Conservation (phyloP, 768 basidiomycete species). For the Paxillus involutus region DNA sequence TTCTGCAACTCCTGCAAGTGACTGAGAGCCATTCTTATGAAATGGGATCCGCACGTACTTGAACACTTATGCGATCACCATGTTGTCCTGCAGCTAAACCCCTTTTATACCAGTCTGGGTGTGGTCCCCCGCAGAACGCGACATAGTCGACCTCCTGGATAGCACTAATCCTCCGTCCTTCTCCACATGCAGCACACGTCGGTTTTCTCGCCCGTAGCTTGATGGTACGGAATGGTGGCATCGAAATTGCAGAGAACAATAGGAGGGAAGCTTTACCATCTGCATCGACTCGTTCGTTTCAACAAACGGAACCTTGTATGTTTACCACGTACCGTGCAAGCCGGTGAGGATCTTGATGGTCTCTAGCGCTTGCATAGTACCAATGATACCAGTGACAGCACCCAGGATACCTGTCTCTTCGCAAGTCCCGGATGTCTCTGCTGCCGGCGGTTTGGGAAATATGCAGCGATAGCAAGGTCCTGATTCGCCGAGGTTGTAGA, state of each 20-base stretch:
- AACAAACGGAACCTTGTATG: background rate
- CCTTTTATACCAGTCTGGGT: conserved; percentile 61
- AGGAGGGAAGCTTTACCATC: conserved; percentile 66
- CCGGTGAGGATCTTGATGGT: conserved; percentile 77
- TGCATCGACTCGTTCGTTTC: conserved; percentile 23
- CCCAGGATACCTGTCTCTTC: conserved; percentile 90
- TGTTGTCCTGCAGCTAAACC: conserved; percentile 47
- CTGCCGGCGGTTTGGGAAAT: conserved; percentile 78
- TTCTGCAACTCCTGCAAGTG: conserved; percentile 49
- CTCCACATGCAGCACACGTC: conserved; percentile 77
- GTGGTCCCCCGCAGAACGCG: conserved; percentile 77
- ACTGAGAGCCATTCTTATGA: background rate
- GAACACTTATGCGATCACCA: conserved; percentile 42
- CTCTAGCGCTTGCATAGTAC: conserved; percentile 87
- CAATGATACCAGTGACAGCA: conserved; percentile 85
- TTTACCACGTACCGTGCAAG: conserved; percentile 50
- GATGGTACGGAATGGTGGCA: conserved; percentile 77
- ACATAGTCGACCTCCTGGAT: conserved; percentile 75
- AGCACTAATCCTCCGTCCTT: conserved; percentile 40
- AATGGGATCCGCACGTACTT: conserved; percentile 32
- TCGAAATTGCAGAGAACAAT: conserved; percentile 69
- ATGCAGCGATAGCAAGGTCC: conserved; percentile 95
- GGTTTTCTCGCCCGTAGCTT: conserved; percentile 73
- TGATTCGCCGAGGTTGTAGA: conserved; percentile 64
- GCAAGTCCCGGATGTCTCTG: conserved; percentile 68